Conservation (phyloP, 2,329 filamentous ascomycete genomes). For the Endoconidiophora laricicola region DNA sequence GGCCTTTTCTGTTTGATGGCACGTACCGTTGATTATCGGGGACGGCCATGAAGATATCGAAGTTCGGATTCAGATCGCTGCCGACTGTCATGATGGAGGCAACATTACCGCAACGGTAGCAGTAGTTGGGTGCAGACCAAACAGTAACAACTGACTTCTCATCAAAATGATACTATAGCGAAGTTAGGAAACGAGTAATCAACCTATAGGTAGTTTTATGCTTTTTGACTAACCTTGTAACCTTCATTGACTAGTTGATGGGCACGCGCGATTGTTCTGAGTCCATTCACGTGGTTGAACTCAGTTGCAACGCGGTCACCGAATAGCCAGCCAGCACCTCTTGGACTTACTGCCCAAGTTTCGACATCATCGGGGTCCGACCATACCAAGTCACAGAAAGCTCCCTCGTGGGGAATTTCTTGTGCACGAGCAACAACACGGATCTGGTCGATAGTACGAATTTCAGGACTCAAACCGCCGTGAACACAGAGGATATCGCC, state of each 20-base stretch:
- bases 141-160: conserved; percentile 95
- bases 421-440: conserved; percentile 95
- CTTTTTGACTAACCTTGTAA: conserved; percentile 53
- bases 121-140: conserved; percentile 95
- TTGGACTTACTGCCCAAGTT: conserved; percentile 85
- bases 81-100: conserved; percentile 91
- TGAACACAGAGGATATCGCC: conserved; percentile 98
- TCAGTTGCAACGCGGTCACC: conserved; percentile 95
- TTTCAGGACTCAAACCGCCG: conserved; percentile 74
- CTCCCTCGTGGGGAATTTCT: conserved; percentile 95
- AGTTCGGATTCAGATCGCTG: conserved; percentile 71
- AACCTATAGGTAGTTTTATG: not conserved
- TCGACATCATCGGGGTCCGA: conserved; percentile 94
- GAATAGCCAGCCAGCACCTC: conserved; percentile 95
- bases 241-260: conserved; percentile 97
- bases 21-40: conserved; percentile 70
- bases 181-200: conserved; percentile 17
- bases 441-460: conserved; percentile 97
- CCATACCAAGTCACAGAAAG: conserved; percentile 97
- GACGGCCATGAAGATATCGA: conserved; percentile 84
- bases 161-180: conserved; percentile 65
- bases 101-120: conserved; percentile 88
- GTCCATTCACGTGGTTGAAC: conserved; percentile 90
- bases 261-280: conserved; percentile 90
- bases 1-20: conserved; percentile 50